Evolutionary conservation across 495 filamentous ascomycete species (phyloP), one percentile per base, ranked within the genome.

Genomic region (Xylona heveae): DNA sequence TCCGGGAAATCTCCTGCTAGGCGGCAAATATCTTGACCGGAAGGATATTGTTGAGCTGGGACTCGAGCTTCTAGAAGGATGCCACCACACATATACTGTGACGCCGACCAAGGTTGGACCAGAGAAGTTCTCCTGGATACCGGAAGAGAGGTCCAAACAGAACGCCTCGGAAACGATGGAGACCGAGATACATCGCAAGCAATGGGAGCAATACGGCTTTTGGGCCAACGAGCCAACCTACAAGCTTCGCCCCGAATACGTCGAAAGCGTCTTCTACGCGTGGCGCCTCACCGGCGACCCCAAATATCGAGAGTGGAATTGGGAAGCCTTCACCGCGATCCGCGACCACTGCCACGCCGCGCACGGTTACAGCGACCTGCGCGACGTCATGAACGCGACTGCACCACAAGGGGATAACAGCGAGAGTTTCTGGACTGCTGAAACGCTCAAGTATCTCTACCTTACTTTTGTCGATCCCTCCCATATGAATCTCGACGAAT

Each of bases 251-350:
- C 83, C 83, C 2, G 83, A 93, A 47, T 78, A 83, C 1, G 62
- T 91, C 13, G 83, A 93, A 52, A 78, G 71, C 39, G 76, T 73
- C 49, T 93, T 91, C 61, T 85, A 93, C 44, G 80, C 79, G 0
- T 88, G 77, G 50, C 65, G 78, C 10, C 59, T 74, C 6, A 91
- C 83, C 2, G 73, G 74, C 10, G 62, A 82, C 9, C 24, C 42
- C 18, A 66, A 71, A 54, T 85, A 82, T 45, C 70, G 71, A 40
- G 69, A 79, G 36, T 88, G 78, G 79, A 74, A 74, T 2, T 93
- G 82, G 83, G 69, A 74, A 18, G 80, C 71, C 3, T 90, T 83
- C 46, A 36, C 61, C 26, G 62, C 63, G 1, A 74, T 93, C 44
- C n/a, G n/a, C n/a, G n/a, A 77, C 78, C 43, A 23, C 6, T 3